Percentiles rank a stretch among this genome's conserved stretches.
Evolutionary conservation across 768 basidiomycete species (phyloP).

Genomic region (Rossbeevera mucosa): DNA sequence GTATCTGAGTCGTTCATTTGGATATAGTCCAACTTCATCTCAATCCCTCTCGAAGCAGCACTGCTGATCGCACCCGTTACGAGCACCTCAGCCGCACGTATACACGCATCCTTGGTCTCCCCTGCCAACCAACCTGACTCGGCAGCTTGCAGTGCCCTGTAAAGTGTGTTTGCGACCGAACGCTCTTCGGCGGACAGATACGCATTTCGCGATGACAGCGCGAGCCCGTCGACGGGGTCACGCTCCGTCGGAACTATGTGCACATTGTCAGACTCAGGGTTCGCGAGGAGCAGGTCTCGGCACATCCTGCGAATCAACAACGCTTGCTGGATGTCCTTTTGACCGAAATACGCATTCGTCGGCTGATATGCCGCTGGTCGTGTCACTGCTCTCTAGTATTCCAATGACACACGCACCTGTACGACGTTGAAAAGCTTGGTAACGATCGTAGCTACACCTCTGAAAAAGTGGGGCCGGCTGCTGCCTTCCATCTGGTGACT

Average conservation of each 20-base stretch:
- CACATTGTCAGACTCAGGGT: conserved; percentile 69
- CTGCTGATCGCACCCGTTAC: conserved; percentile 32
- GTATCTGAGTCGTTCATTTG: conserved; percentile 80
- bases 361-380: conserved; percentile 42
- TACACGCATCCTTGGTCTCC: conserved; percentile 45
- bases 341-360: conserved; percentile 90
- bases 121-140: conserved; percentile 51
- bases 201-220: conserved; percentile 86
- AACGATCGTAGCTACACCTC: conserved; percentile 92
- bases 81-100: conserved; percentile 40
- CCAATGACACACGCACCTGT: conserved; percentile 46
- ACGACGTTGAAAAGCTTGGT: conserved; percentile 93
- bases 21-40: conserved; percentile 75
- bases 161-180: conserved; percentile 57
- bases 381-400: background rate
- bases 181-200: conserved; percentile 70
- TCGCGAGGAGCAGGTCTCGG: conserved; percentile 73
- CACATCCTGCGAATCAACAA: conserved; percentile 75
- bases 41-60: conserved; percentile 39
- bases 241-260: conserved; percentile 87
- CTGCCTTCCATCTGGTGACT: conserved; percentile 90
- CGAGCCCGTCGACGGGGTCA: conserved; percentile 59
- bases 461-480: conserved; percentile 86
- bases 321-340: conserved; percentile 98
- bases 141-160: conserved; percentile 61